A percentile compares a stretch with the other conserved stretches of the same genome.
phyloP scores from a whole-genome alignment of 2,329 filamentous ascomycete species.

The Colletotrichum sp. region DNA sequence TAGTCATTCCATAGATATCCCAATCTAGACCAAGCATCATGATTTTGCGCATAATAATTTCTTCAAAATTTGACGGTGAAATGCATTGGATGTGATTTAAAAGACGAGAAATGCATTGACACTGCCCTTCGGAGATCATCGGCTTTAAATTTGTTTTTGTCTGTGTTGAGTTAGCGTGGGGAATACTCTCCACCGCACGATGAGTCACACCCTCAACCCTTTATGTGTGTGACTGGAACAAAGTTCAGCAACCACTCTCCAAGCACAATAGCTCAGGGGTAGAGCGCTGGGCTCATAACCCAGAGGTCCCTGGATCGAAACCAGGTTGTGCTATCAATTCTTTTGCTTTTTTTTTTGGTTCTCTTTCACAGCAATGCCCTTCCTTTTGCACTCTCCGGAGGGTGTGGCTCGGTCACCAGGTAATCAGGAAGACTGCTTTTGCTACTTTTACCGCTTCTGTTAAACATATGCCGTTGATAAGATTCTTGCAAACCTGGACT shows the following conservation, averaged over 20 bases:
- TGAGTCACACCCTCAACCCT: neutral
- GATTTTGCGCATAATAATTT: neutral
- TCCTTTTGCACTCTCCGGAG: neutral
- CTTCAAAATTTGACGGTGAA: neutral
- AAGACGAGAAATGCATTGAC: neutral
- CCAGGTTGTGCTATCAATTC: slow-evolving; percentile 9
- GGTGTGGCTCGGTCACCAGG: neutral
- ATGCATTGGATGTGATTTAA: neutral
- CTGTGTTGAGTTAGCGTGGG: neutral
- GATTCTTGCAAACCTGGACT: neutral
- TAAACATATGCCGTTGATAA: neutral
- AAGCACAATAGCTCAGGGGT: slow-evolving; percentile 22
- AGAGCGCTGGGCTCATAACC: slow-evolving; percentile 23
- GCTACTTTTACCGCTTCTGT: neutral
- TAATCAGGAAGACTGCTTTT: neutral
- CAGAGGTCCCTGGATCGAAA: slow-evolving; percentile 23
- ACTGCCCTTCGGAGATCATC: neutral
- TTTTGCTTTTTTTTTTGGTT: neutral
- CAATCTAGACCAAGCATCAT: slow-evolving; percentile 13
- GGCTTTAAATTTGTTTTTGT: neutral
- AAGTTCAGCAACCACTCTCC: accelerated
- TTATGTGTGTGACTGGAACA: accelerated
- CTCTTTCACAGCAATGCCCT: neutral
- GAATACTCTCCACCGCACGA: neutral
- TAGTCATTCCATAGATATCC: slow-evolving; percentile 7